Conservation (phyloP, 2,329 filamentous ascomycete genomes). For the Graphilbum fragrans region DNA sequence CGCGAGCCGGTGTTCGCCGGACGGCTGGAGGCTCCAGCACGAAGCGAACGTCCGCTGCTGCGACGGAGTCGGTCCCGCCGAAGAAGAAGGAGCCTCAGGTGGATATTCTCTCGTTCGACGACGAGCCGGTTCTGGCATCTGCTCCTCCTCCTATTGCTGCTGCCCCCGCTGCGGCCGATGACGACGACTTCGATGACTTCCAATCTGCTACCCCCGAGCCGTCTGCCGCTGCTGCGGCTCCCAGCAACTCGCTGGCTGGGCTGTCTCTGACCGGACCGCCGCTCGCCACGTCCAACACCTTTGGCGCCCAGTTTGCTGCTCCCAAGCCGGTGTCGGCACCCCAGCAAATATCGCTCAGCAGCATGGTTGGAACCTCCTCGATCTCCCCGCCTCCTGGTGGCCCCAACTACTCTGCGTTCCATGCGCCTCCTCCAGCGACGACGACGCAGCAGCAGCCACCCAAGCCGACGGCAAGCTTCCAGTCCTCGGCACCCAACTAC, state of each 20-base stretch:
- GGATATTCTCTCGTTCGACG: conserved; percentile 89
- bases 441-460: no score
- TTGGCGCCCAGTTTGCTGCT: conserved; percentile 59
- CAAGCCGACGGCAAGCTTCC: conserved; percentile 47
- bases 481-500: conserved; percentile 81
- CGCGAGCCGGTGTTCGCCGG: conserved; percentile 28
- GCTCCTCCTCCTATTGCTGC: conserved; percentile 25
- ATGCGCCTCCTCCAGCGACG: conserved; percentile 28
- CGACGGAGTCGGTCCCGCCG: conserved; percentile 41
- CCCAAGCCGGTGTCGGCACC: conserved; percentile 78
- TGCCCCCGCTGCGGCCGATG: conserved; percentile 44
- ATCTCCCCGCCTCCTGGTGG: conserved; percentile 60
- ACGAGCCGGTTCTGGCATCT: conserved; percentile 46
- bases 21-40: conserved; percentile 17
- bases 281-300: conserved; percentile 38
- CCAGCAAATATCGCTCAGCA: conserved; percentile 67
- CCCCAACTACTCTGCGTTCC: conserved; percentile 53
- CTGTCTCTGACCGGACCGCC: conserved; percentile 27
- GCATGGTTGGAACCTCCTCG: conserved; percentile 68
- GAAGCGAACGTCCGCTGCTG: conserved; percentile 27
- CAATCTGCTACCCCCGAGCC: conserved; percentile 65
- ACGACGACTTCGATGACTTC: conserved; percentile 97
- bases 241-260: conserved; percentile 2
- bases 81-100: conserved; percentile 83
- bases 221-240: conserved; percentile 6